Percentiles rank a stretch among this genome's conserved stretches.
Evolutionary conservation across 78 protist species (phyloP).

Genomic region (Speleostelium caveatum): DNA sequence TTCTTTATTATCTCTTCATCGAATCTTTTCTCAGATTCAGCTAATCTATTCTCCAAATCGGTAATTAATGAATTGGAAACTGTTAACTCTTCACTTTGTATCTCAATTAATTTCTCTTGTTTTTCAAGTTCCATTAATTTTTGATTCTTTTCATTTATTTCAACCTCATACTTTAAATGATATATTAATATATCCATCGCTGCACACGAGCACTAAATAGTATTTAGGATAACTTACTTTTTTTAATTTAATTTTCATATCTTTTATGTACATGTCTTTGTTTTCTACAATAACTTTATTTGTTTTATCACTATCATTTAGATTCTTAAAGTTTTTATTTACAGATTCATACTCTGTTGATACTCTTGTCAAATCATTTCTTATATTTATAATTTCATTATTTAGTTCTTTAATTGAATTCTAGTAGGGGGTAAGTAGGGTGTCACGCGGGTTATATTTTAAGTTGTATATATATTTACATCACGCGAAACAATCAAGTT

Average conservation of each 20-base stretch:
- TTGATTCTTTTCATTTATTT: neutral
- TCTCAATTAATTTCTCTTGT: neutral
- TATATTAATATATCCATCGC: no score
- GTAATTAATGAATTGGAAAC: neutral
- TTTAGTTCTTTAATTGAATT: conserved; percentile 14
- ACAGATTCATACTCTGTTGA: neutral
- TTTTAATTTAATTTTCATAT: neutral
- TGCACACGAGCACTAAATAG: no score
- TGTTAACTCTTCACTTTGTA: conserved; percentile 12
- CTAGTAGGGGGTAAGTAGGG: neutral
- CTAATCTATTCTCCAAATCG: neutral
- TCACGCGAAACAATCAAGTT: neutral
- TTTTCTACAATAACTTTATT: neutral
- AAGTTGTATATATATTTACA: neutral
- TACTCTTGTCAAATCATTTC: neutral
- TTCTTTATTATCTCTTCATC: neutral
- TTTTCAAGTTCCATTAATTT: neutral
- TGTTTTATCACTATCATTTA: neutral
- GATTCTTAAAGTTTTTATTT: neutral
- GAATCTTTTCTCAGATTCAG: neutral
- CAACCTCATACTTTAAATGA: neutral
- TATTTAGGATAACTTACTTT: no score
- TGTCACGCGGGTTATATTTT: neutral
- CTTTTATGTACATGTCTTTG: neutral
- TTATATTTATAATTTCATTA: neutral